Base-by-base conservation (phyloP, 768 basidiomycete genomes). In the Psilocybe sp. region DNA sequence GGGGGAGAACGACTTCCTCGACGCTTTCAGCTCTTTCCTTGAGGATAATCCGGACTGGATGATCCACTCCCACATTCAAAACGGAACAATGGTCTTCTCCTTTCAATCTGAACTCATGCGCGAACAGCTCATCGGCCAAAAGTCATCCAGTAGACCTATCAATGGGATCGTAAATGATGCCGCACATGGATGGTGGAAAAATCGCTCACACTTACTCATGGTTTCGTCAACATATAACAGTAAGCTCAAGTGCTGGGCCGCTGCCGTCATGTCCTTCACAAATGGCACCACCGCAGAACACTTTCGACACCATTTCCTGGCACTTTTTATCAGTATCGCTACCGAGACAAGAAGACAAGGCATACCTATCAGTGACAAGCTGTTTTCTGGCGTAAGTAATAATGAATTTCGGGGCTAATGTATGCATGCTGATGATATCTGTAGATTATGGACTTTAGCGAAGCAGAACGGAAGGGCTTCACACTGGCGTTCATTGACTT, bases 161-260 rank as follows among this genome's bases (percentile, higher is more conserved):
- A 70, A 72, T 56, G 70, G 71, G 0, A 44, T 66, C n/a, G 62
- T 72, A 18, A 66, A 62, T 18, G 69, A 72, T 58, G 70, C 64
- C 0, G 68, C 69, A 9, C 70, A 73, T 55, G 63, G 65, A 11
- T 73, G 52, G 47, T 73, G 67, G 63, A 44, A 34, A n/a, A 58
- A 63, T 3, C 49, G 52, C 1, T 65, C 61, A 13, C 50, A 53
- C 6, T 46, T 71, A 1, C 63, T 72, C n/a, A 66, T 73, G 49
- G 54, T 70, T 11, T 60, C 56, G 2, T 72, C 68, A 0, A 51
- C 56, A 0, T 71, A 66, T 43, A 66, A 57, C 12, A 56, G 50
- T 0, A 44, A 53, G 5, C 57, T 71, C 3, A 49, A 48, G 4
- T 60, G 61, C 13, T 73, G 69, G 71, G 61, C 67, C 28, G 69